These are phyloP conservation scores for Westerdykella sp. DNA, from an alignment of 2,329 filamentous ascomycete genomes.

Conservation along the genomic window DNA sequence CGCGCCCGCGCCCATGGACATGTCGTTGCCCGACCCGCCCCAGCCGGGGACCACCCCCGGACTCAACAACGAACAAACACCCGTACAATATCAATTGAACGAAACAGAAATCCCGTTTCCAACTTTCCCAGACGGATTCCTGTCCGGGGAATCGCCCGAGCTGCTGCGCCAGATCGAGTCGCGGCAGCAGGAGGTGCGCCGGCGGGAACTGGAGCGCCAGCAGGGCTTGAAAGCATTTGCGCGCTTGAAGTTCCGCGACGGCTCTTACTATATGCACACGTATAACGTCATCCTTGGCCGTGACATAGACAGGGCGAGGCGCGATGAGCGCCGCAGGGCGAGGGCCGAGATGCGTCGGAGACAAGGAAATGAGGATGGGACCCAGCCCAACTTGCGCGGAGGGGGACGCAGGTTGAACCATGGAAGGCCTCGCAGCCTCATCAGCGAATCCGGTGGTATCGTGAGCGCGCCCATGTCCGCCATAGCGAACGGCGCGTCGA, in stretches of 20 bases:
- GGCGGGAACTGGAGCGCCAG: constrained; percentile 5
- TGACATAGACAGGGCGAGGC: constrained; percentile 48
- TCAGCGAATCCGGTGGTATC: constrained; percentile 65
- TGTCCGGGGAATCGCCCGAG: no score
- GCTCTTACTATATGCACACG: constrained; percentile 72
- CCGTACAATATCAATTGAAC: no score
- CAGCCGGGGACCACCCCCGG: no score
- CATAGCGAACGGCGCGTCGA: constrained; percentile 37
- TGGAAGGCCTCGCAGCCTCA: constrained; percentile 50
- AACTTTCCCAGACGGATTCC: no score
- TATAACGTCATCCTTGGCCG: constrained; percentile 66
- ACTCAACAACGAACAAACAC: no score
- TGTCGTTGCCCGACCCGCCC: constrained; percentile 2
- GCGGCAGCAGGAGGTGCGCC: no score
- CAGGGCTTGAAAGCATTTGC: constrained; percentile 54
- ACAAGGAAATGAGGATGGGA: constrained; percentile 20
- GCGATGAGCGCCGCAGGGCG: constrained; percentile 48
- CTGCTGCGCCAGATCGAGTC: no score
- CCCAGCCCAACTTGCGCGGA: constrained; percentile 19
- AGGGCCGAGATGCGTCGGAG: constrained; percentile 22
- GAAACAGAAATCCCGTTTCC: no score
- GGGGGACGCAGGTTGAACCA: constrained; percentile 49
- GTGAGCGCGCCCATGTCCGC: constrained; percentile 37
- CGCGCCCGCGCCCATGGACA: constrained; percentile 8
- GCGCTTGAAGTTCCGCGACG: constrained; percentile 66